Evolutionary conservation across 163 green algal genomes (phyloP).

Genomic region (Smithsoniella earleae): DNA sequence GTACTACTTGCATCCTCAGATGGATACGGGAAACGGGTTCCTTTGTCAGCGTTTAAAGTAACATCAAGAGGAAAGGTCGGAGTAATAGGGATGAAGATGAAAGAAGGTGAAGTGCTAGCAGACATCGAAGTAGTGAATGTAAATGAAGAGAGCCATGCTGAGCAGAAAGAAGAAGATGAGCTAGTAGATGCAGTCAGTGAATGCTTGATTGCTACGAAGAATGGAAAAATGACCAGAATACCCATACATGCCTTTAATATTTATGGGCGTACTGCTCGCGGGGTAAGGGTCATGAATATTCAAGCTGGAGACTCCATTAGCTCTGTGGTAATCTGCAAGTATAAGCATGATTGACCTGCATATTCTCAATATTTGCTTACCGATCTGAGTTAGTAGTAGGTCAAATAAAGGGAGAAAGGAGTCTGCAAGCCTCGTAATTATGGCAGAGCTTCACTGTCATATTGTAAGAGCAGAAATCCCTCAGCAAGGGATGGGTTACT

Average conservation of each 20-base stretch:
- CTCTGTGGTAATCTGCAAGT: not conserved
- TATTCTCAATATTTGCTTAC: too few species aligned
- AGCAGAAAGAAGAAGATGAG: not conserved
- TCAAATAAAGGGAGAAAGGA: too few species aligned
- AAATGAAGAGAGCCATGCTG: not conserved
- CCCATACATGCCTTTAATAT: not conserved
- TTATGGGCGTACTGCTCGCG: not conserved
- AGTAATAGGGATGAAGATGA: not conserved
- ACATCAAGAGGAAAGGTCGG: not conserved
- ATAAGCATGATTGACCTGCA: too few species aligned
- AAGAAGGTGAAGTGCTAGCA: too few species aligned
- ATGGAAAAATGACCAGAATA: not conserved
- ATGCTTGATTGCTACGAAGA: not conserved
- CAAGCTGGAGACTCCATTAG: not conserved
- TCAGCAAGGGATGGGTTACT: too few species aligned
- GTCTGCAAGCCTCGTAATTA: too few species aligned
- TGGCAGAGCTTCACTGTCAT: too few species aligned
- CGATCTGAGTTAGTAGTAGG: too few species aligned
- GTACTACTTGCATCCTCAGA: not conserved
- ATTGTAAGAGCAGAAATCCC: too few species aligned
- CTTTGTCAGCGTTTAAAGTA: not conserved
- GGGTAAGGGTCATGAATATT: not conserved
- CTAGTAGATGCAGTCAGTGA: not conserved
- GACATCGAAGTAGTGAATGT: not conserved
- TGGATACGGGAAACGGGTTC: not conserved